Evolutionary conservation across 176 grass and related monocot genomes (phyloP), one percentile per base, ranked within the genome.

Genomic region (Oryza glumipatula): DNA sequence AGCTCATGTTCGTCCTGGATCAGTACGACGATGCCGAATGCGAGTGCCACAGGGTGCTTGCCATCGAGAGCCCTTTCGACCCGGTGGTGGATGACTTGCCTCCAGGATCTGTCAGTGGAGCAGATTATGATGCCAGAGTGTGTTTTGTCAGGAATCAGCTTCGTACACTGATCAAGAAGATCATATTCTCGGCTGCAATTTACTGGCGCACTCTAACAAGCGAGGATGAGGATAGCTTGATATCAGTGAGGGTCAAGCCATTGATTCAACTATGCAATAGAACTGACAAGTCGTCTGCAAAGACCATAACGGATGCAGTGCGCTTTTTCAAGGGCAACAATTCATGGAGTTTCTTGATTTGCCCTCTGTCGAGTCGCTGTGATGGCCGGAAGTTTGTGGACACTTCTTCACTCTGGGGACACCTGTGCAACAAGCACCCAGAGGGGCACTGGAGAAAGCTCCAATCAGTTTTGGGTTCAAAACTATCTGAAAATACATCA

Each of bases 331-430:
- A 82, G 68, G 43, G 41, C 2, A 52, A 72, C 9, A 43, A 11
- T 12, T 82, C 68, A 61, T 72, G 80, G 80, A 82, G 51, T 72
- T 82, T 82, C 68, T 72, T 39, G 68, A 26, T 72, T 72, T 82
- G 51, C 22, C 51, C 68, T 52, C 36, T 56, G 69, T 58, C 67
- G 1, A 5, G 15, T 39, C 71, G 68, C 23, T 82, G 68, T 44
- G 32, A 44, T 82, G 51, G 51, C 9, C 26, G 41, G 22, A 72
- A 21, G 51, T 82, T 82, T 41, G 0, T 60, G 35, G 36, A 19
- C 51, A 72, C n/a, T 82, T 16, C 9, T 72, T 82, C 68, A 3
- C 68, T 82, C 22, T 72, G 35, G 51, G 9, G 2, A 45, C 80
- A 82, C 80, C 58, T 72, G 21, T 9, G 46, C 46, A 38, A 4